Conservation (phyloP, 139 green algal genomes). For the Desmodesmus armatus region DNA sequence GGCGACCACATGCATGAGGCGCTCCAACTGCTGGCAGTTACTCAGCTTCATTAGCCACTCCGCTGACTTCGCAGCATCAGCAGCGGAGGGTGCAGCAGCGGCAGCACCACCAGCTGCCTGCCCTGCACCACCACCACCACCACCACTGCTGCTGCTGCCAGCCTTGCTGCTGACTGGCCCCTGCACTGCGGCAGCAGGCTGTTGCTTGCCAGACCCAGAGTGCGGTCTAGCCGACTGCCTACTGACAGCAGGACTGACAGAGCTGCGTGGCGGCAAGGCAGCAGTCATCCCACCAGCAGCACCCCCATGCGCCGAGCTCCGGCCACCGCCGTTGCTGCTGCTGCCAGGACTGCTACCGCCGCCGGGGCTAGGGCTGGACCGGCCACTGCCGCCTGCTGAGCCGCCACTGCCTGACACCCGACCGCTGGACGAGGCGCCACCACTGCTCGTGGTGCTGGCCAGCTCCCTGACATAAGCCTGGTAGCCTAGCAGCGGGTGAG, state of each 20-base stretch:
- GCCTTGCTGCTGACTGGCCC: not conserved
- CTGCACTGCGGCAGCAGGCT: not conserved
- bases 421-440: not conserved
- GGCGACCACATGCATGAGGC: slow-evolving; percentile 28
- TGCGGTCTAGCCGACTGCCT: not conserved
- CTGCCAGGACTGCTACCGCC: not conserved
- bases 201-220: not conserved
- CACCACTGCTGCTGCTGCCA: not conserved
- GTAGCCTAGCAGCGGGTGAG: slow-evolving; percentile 14
- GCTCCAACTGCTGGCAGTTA: slow-evolving; percentile 35
- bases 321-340: not conserved
- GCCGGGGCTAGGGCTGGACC: not conserved
- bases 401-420: not conserved
- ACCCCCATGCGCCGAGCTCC: not conserved
- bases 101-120: not conserved
- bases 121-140: not conserved
- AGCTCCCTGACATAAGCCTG: slow-evolving; percentile 17
- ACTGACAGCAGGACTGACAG: too few species aligned
- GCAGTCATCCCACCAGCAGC: too few species aligned
- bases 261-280: too few species aligned
- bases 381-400: too few species aligned
- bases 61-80: not conserved
- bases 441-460: not conserved
- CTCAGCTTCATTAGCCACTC: slow-evolving; percentile 32
- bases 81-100: not conserved